These are phyloP conservation scores for Fragaria vesca DNA, from an alignment of 306 rosid species.

Conservation along the genomic window DNA sequence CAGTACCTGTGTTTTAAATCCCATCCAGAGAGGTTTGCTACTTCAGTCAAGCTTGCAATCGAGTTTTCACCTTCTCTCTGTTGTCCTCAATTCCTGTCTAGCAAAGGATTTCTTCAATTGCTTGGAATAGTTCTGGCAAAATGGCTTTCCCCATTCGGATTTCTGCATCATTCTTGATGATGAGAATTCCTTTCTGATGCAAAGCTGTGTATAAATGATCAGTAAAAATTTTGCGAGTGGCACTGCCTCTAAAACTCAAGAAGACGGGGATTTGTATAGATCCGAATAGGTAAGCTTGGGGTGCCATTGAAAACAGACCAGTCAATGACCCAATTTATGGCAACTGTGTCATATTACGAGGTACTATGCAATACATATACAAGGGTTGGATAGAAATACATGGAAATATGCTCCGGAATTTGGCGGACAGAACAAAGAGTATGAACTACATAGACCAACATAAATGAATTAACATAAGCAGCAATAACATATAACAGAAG, in stretches of 20 bases:
- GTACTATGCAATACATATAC: too few relatives aligned
- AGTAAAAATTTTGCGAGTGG: not conserved
- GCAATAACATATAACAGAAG: too few relatives aligned
- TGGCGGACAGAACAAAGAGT: not conserved
- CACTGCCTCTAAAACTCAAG: not conserved
- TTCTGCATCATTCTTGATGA: not conserved
- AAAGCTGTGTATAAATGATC: not conserved
- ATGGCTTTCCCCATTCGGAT: not conserved
- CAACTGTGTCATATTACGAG: not conserved
- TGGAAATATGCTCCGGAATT: not conserved
- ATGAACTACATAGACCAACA: too few relatives aligned
- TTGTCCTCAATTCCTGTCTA: not conserved
- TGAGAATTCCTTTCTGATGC: not conserved
- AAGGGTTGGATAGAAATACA: too few relatives aligned
- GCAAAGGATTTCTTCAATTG: slow-evolving; percentile 1
- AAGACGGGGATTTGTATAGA: not conserved
- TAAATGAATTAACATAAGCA: too few relatives aligned
- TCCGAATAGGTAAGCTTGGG: not conserved
- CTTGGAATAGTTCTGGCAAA: not conserved
- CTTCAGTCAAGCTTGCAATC: not conserved
- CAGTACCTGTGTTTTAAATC: slow-evolving; percentile 5
- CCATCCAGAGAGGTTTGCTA: not conserved
- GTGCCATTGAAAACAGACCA: not conserved
- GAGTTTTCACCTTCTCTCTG: not conserved
- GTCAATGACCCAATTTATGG: not conserved